Evolutionary conservation across 192 early-diverging fungal species (phyloP), one percentile per base, ranked within the genome.

Genomic region (Coemansia nantahalensis): DNA sequence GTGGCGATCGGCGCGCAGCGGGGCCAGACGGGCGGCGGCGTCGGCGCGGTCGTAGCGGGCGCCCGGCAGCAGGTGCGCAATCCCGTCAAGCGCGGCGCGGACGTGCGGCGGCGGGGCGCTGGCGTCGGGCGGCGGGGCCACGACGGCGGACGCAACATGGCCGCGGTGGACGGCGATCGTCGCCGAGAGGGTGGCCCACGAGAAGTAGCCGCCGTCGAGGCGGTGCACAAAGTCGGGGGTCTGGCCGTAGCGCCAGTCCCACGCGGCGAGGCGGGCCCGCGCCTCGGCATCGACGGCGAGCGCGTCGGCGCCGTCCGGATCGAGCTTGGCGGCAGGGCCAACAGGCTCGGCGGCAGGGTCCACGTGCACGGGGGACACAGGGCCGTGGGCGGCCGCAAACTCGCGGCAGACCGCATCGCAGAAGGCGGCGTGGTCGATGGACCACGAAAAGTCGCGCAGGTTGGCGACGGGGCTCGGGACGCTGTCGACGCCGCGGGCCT

Each of bases 191-290:
- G 55, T 18, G 1, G 50, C 62, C 66, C 73, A 68, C 2, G 48
- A 36, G 32, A 77, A 70, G 36, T 36, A n/a, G 15, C n/a, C 26
- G 26, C 26, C 37, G 39, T 60, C 30, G 24, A 78, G 48, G 36
- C 56, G 40, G 62, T 86, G 76, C 3, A 77, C 82, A 58, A 97
- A 97, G 56, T 89, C 84, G 22, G 94, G 94, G 8, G 94, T 95
- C 78, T 94, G 90, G 6, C 89, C 92, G 48, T 79, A 94, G 45
- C 84, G 86, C 93, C 94, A 97, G 23, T 93, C 86, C 89, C 88
- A 92, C 10, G 84, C 77, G 59, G 77, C 44, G 33, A 92, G 60
- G 21, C 83, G 64, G 2, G 63, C 51, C 4, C 39, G 56, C 39
- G 48, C 52, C 1, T 61, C 53, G 6, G 40, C 22, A 13, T 69